Base-by-base conservation (phyloP, 2,329 filamentous ascomycete genomes). In the Pseudohalonectria lignicola region DNA sequence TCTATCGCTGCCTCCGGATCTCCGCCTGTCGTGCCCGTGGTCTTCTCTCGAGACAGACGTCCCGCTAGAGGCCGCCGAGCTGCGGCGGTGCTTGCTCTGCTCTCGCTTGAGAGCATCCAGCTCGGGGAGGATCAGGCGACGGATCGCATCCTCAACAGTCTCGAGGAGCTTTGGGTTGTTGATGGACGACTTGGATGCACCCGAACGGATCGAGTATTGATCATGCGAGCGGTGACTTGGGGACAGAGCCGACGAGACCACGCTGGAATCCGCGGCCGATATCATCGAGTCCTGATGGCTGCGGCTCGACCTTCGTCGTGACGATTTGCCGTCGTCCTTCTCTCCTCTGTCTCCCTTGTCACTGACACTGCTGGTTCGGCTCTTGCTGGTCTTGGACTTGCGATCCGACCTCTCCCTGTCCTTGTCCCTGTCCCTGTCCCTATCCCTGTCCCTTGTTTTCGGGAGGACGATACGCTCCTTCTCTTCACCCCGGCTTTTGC, bases 121-220 rank as follows among this genome's bases (percentile, higher is more conserved):
- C 58, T 98, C 90, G 0, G 92, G 92, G 3, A 98, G 63, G 38
- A 95, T 94, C 36, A 94, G 69, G 35, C 87, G 76, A 45, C 86
- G 80, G 52, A 95, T 94, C 12, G 87, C 87, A 60, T 94, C 87
- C 61, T 95, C 88, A 3, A 95, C 88, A 0, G 87, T 92, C 51
- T 92, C 85, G 2, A 95, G 71, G 2, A 95, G 64, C 53, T 86
- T 92, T 0, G 88, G 88, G 51, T 95, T 94, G 61, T 93, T 94
- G 55, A 93, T 85, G 0, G 85, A 90, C 3, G 86, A 85, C 17
- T 63, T 65, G 20, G 73, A 76, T 18, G 59, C 59, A 7, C 60
- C 62, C 1, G 68, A 71, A 39, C 63, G 66, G 42, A 65, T 57
- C 25, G 71, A 73, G 52, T 72, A 65, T 43, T 70, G 65, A 46